Evolutionary conservation across 2,329 filamentous ascomycete genomes (phyloP).

Genomic region (Didymella keratinophila): DNA sequence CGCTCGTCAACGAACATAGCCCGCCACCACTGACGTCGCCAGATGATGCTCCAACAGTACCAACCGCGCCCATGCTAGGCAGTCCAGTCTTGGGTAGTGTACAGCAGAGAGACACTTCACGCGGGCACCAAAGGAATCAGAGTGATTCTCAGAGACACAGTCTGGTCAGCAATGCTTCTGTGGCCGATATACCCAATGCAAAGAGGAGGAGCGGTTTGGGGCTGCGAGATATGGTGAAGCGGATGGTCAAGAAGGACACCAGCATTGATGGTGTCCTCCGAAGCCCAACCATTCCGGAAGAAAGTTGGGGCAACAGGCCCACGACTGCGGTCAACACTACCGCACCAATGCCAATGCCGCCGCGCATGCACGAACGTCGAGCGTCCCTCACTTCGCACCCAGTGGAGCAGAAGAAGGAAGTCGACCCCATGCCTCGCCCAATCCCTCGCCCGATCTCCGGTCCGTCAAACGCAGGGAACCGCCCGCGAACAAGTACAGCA

Average conservation of each 20-base stretch:
- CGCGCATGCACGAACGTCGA: conserved; percentile 2
- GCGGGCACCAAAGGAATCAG: conserved; percentile 20
- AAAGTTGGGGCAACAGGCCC: conserved; percentile 10
- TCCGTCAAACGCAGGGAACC: neutral
- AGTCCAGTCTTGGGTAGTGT: conserved; percentile 11
- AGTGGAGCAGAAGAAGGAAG: neutral
- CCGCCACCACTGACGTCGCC: conserved; percentile 23
- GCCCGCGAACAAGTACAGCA: conserved; percentile 17
- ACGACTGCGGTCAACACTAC: neutral
- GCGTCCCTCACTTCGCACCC: conserved; percentile 8
- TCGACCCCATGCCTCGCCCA: conserved; percentile 5
- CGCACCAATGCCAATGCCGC: conserved; percentile 2
- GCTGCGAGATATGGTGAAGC: conserved; percentile 40
- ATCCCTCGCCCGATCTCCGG: conserved; percentile 18
- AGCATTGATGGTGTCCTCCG: conserved; percentile 16
- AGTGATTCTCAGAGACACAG: conserved; percentile 28
- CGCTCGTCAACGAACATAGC: conserved; percentile 39
- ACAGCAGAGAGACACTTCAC: conserved; percentile 8
- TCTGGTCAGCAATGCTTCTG: conserved; percentile 32
- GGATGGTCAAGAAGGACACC: conserved; percentile 36
- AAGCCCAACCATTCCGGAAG: conserved; percentile 5
- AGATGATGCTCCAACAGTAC: conserved; percentile 25
- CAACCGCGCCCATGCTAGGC: conserved; percentile 11
- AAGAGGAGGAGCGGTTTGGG: conserved; percentile 33
- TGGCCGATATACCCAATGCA: conserved; percentile 26